Conservation (phyloP, 148 eudicot genomes). For the Persicaria maculosa region DNA sequence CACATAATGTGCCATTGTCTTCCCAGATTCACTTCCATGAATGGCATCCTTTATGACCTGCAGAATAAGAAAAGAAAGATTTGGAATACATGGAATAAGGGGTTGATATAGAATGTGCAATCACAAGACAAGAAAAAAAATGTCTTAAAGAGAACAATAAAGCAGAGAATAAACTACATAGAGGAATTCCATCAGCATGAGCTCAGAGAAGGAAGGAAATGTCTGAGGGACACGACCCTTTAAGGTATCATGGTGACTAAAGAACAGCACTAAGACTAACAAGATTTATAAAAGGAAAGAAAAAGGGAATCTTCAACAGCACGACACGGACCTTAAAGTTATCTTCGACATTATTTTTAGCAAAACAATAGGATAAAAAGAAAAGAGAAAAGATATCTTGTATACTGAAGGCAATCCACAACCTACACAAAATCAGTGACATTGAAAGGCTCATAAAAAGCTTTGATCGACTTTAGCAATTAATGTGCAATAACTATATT, state of each 20-base stretch:
- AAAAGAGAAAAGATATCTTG: not conserved
- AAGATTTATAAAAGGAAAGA: too few species aligned
- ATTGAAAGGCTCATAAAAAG: not conserved
- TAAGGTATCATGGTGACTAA: too few species aligned
- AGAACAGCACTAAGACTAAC: too few species aligned
- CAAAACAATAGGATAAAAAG: not conserved
- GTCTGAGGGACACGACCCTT: too few species aligned
- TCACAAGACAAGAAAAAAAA: constrained; percentile 7
- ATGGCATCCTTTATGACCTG: constrained; percentile 88
- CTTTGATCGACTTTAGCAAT: not conserved
- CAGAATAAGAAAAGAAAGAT: constrained; percentile 5
- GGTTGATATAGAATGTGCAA: not conserved
- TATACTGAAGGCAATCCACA: not conserved
- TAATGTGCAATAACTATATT: not conserved
- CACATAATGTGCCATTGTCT: constrained; percentile 74
- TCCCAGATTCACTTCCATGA: constrained; percentile 95
- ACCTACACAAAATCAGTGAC: not conserved
- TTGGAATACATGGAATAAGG: constrained; percentile 5
- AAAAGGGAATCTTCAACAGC: too few species aligned
- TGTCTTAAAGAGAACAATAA: not conserved
- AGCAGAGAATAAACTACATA: not conserved
- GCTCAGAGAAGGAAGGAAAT: too few species aligned
- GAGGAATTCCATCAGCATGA: not conserved
- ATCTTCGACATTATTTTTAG: not conserved
- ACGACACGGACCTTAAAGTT: too few species aligned